Conservation (phyloP, 2,329 filamentous ascomycete genomes). For the Monosporascus sp. region DNA sequence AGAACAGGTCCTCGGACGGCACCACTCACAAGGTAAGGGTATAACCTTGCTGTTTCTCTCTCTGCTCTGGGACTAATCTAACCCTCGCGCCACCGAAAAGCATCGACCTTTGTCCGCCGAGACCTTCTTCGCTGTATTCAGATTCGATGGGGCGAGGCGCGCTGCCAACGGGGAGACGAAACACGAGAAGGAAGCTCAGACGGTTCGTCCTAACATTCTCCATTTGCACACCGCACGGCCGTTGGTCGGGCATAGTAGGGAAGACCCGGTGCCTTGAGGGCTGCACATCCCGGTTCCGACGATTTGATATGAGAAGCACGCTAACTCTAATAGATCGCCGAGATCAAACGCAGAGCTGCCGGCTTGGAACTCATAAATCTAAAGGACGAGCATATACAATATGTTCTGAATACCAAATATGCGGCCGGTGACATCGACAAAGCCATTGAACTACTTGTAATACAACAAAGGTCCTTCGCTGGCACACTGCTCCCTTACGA, state of each 20-base stretch:
- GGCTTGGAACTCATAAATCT: constrained; percentile 41
- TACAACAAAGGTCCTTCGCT: constrained; percentile 76
- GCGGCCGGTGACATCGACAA: constrained; percentile 66
- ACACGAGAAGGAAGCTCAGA: constrained; percentile 38
- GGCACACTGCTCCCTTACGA: constrained; percentile 74
- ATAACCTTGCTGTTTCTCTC: constrained; percentile 4
- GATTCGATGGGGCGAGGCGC: constrained; percentile 52
- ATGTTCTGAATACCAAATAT: constrained; percentile 55
- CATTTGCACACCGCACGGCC: neutral
- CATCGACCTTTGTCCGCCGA: constrained; percentile 50
- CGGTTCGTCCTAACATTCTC: constrained; percentile 24
- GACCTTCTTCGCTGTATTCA: constrained; percentile 59
- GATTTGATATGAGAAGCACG: constrained; percentile 1
- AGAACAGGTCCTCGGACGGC: constrained; percentile 51
- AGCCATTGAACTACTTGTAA: constrained; percentile 68
- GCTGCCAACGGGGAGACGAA: constrained; percentile 41
- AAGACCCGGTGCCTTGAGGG: too few relatives aligned
- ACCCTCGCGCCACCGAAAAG: constrained; percentile 24
- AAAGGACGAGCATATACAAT: constrained; percentile 51
- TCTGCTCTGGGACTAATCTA: constrained; percentile 3
- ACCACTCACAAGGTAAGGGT: constrained; percentile 41
- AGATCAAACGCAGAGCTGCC: constrained; percentile 24
- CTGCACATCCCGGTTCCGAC: constrained; percentile 1
- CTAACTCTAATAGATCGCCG: constrained; percentile 25
- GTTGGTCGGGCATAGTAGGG: too few relatives aligned